Percentiles rank a stretch among this genome's conserved stretches.
These are phyloP conservation scores for Metahyphopichia silvanorum DNA, from an alignment of 805 yeast genomes.

Conservation along the genomic window DNA sequence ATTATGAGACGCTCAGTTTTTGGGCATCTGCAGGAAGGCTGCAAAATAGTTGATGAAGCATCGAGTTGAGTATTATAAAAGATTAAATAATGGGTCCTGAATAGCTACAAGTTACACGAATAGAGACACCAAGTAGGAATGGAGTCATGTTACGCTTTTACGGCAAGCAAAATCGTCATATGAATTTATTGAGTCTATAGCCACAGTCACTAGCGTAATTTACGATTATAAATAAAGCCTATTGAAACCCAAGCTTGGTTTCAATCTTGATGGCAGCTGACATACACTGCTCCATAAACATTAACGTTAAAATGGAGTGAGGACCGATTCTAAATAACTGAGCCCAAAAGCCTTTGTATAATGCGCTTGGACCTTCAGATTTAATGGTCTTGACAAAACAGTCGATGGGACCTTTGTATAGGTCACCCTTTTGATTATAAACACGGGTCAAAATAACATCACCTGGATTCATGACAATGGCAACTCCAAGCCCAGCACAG, in stretches of 20 bases:
- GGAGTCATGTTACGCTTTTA: too few species aligned
- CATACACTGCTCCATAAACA: conserved; percentile 95
- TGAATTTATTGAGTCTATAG: too few species aligned
- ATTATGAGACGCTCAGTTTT: too few species aligned
- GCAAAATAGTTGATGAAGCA: too few species aligned
- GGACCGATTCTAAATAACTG: conserved; percentile 92
- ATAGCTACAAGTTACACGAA: too few species aligned
- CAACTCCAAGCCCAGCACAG: conserved; percentile 86
- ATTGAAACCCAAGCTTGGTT: conserved; percentile 5
- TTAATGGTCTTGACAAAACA: conserved; percentile 80
- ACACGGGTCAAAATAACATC: conserved; percentile 93
- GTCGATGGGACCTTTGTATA: conserved; percentile 84
- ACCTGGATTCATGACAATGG: conserved; percentile 96
- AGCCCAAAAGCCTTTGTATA: conserved; percentile 94
- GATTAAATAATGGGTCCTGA: too few species aligned
- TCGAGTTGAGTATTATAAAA: too few species aligned
- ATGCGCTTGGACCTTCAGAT: conserved; percentile 81
- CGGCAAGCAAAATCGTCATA: too few species aligned
- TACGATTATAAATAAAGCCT: too few species aligned
- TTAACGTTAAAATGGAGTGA: conserved; percentile 84
- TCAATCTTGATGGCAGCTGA: conserved; percentile 43
- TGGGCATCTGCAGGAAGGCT: too few species aligned
- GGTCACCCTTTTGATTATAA: conserved; percentile 88
- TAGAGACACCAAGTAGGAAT: too few species aligned
- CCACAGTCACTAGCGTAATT: too few species aligned